Evolutionary conservation across 345 rosid genomes (phyloP), one percentile per base, ranked within the genome.

Genomic region (Euphorbia peplus): DNA sequence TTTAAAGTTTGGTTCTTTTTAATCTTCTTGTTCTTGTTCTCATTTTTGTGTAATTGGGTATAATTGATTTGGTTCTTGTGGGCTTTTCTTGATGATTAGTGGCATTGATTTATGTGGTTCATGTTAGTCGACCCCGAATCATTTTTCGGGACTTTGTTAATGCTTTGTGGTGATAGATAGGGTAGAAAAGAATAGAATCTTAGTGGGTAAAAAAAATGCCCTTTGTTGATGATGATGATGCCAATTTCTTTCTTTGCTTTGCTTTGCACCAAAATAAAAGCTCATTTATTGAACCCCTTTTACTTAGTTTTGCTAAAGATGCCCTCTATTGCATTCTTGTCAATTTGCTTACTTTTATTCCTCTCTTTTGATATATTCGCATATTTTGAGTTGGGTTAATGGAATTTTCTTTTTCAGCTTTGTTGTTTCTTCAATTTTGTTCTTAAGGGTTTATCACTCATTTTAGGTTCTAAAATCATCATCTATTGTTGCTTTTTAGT

Each of bases 201-300:
- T 53, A 26, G 8, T 35, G 5, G n/a, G 19, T 8, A 66, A 71
- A 54, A 59, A 66, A 71, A 54, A 59, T 48, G 39, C 60, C 32
- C 51, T 37, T 52, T 8, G 44, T 8, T 65, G 51, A 60, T 51
- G 57, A 15, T 70, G 73, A 60, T 12, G 69, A 58, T 72, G 70
- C 65, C 68, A 57, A 44, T 71, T 64, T 71, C 69, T 64, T 48
- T n/a, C n/a, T n/a, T n/a, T n/a, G n/a, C 11, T 39, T 50, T 47
- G 52, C 39, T 66, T 65, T 59, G 60, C 44, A 41, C 71, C 32
- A 8, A 41, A 28, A 14, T n/a, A 50, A 73, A 73, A 73, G 76
- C 44, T 73, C 63, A 67, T 73, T 73, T 67, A 61, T 60, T 67
- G 47, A 60, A 26, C 10, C 24, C 65, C 72, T 67, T 67, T 73